Conservation (phyloP, 192 early-diverging fungal species). For the Rhizophagus prolifer region DNA sequence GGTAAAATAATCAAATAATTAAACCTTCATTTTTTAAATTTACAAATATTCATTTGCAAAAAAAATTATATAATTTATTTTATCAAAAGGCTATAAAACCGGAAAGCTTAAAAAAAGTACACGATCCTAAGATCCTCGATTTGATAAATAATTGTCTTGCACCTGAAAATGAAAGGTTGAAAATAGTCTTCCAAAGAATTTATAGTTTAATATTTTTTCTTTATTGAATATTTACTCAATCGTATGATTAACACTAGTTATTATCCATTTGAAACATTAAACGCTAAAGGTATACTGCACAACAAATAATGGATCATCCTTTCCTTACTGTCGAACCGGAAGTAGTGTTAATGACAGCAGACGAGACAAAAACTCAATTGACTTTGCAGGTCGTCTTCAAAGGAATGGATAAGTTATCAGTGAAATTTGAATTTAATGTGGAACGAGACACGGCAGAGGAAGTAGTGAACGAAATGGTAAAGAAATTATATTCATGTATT, state of each 20-base stretch:
- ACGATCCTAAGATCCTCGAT: slow-evolving; percentile 63
- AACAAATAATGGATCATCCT: slow-evolving; percentile 70
- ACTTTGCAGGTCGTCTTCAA: slow-evolving; percentile 76
- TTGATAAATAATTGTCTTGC: slow-evolving; percentile 67
- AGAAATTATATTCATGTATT: neutral
- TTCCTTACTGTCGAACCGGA: slow-evolving; percentile 77
- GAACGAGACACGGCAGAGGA: slow-evolving; percentile 78
- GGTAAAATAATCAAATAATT: slow-evolving; percentile 33
- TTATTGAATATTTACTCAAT: slow-evolving; percentile 1
- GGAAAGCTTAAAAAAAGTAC: slow-evolving; percentile 63
- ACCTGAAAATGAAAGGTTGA: slow-evolving; percentile 60
- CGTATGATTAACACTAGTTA: slow-evolving; percentile 22
- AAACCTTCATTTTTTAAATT: neutral
- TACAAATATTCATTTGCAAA: slow-evolving; percentile 2
- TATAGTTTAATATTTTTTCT: neutral
- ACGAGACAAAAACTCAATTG: slow-evolving; percentile 63
- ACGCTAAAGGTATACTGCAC: slow-evolving; percentile 55
- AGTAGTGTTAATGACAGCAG: slow-evolving; percentile 61
- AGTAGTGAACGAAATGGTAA: slow-evolving; percentile 80
- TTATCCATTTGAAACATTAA: slow-evolving; percentile 1
- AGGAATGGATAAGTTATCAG: slow-evolving; percentile 74
- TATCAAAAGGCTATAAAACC: slow-evolving; percentile 63
- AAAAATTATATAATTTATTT: neutral
- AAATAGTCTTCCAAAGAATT: neutral
- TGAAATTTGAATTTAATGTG: slow-evolving; percentile 83